Percentiles rank a stretch among this genome's conserved stretches.
phyloP scores from a whole-genome alignment of 2,329 filamentous ascomycete species.

The Colletotrichum trifolii region DNA sequence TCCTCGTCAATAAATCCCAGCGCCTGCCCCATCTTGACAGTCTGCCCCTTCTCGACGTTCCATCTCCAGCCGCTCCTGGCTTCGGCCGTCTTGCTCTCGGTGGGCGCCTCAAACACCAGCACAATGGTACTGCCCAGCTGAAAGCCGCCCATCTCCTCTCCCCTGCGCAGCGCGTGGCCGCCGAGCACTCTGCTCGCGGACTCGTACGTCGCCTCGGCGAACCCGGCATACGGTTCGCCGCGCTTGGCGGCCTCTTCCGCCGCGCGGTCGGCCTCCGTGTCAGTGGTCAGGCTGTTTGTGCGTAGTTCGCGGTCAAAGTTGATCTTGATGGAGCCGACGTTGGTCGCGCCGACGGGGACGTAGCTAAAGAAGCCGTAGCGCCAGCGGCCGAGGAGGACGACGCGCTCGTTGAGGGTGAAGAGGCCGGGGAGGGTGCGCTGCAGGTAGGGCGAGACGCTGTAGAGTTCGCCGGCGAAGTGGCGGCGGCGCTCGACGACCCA shows the following conservation, averaged over 20 bases:
- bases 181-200: slow-evolving; percentile 80
- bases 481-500: slow-evolving; percentile 96
- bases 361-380: slow-evolving; percentile 98
- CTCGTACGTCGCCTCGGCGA: slow-evolving; percentile 89
- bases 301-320: slow-evolving; percentile 96
- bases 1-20: slow-evolving; percentile 78
- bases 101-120: slow-evolving; percentile 92
- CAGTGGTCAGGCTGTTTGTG: slow-evolving; percentile 91
- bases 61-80: slow-evolving; percentile 82
- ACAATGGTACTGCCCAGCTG: slow-evolving; percentile 95
- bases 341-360: slow-evolving; percentile 95
- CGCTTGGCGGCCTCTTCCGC: slow-evolving; percentile 80
- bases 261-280: slow-evolving; percentile 89
- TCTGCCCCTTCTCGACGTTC: slow-evolving; percentile 88
- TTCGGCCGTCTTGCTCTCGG: slow-evolving; percentile 42
- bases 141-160: slow-evolving; percentile 99
- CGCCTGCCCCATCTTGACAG: slow-evolving; percentile 88
- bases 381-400: slow-evolving; percentile 93
- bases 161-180: slow-evolving; percentile 84
- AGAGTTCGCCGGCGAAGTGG: slow-evolving; percentile 98
- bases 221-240: slow-evolving; percentile 89
- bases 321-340: slow-evolving; percentile 95
- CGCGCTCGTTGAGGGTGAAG: slow-evolving; percentile 96
- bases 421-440: slow-evolving; percentile 92
- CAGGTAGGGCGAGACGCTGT: slow-evolving; percentile 93